Conservation (phyloP, 371 early-diverging fungal species). For the Pancytospora epiphaga region DNA sequence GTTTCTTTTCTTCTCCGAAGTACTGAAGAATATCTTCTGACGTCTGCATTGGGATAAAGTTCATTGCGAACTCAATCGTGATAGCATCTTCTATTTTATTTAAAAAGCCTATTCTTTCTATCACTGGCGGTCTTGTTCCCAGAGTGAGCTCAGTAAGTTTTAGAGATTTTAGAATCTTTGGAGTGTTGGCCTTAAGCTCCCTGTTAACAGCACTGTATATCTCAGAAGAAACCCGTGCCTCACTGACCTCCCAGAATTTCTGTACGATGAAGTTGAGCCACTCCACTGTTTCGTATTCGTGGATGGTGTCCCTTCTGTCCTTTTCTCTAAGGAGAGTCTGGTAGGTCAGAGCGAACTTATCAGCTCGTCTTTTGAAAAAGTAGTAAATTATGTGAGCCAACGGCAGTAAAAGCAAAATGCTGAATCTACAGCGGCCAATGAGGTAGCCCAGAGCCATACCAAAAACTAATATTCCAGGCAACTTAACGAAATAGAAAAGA, state of each 20-base stretch:
- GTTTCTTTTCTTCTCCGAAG: slow-evolving; percentile 33
- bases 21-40: slow-evolving; percentile 33
- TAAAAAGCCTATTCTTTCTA: slow-evolving; percentile 69
- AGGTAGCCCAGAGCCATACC: slow-evolving; percentile 51
- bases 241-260: slow-evolving; percentile 81
- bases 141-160: slow-evolving; percentile 79
- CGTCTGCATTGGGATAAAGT: slow-evolving; percentile 62
- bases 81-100: slow-evolving; percentile 70
- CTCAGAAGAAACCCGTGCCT: slow-evolving; percentile 74
- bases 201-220: slow-evolving; percentile 64
- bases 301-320: slow-evolving; percentile 38
- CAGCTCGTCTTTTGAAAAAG: slow-evolving; percentile 46
- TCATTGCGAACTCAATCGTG: slow-evolving; percentile 57
- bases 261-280: slow-evolving; percentile 84
- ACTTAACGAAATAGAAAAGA: slow-evolving; percentile 46
- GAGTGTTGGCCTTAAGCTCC: slow-evolving; percentile 59
- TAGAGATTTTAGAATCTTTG: slow-evolving; percentile 75
- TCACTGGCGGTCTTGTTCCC: slow-evolving; percentile 79
- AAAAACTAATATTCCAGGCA: slow-evolving; percentile 56
- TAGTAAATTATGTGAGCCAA: slow-evolving; percentile 55
- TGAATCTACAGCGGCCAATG: slow-evolving; percentile 48
- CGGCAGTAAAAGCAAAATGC: slow-evolving; percentile 45
- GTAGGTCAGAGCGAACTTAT: slow-evolving; percentile 54
- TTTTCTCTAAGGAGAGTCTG: slow-evolving; percentile 51
- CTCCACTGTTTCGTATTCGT: slow-evolving; percentile 69